Evolutionary conservation across 2,329 filamentous ascomycete species (phyloP).

Genomic region (Emmonsiellopsis sp.): DNA sequence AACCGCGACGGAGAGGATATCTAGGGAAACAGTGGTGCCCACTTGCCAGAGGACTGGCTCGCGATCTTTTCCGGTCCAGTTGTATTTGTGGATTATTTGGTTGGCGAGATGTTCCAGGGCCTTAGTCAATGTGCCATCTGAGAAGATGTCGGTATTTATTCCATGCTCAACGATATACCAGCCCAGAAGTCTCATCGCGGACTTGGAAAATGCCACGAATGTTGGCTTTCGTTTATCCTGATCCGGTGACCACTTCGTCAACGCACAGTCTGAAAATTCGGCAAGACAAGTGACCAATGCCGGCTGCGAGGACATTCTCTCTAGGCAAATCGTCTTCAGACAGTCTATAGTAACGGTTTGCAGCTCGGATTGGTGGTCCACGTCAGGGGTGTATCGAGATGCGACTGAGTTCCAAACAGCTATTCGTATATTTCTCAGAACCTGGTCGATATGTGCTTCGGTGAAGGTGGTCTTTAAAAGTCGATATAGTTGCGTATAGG

Average conservation of each 20-base stretch:
- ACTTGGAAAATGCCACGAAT: slow-evolving; percentile 82
- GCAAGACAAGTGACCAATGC: slow-evolving; percentile 44
- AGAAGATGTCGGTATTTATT: slow-evolving; percentile 58
- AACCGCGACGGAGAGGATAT: slow-evolving; percentile 59
- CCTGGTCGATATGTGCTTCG: slow-evolving; percentile 53
- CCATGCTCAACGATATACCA: slow-evolving; percentile 33
- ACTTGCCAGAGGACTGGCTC: slow-evolving; percentile 67
- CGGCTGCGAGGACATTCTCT: slow-evolving; percentile 29
- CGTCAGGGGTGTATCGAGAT: slow-evolving; percentile 30
- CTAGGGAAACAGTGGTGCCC: slow-evolving; percentile 62
- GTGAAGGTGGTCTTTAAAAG: slow-evolving; percentile 59
- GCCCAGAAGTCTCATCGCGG: slow-evolving; percentile 60
- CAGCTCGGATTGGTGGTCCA: slow-evolving; percentile 29
- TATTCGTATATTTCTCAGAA: slow-evolving; percentile 61
- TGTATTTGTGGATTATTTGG: slow-evolving; percentile 72
- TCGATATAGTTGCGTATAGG: slow-evolving; percentile 68
- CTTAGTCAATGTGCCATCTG: slow-evolving; percentile 55
- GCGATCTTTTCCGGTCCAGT: slow-evolving; percentile 63
- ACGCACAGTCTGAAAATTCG: slow-evolving; percentile 57
- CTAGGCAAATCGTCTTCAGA: slow-evolving; percentile 26
- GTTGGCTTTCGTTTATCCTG: slow-evolving; percentile 53
- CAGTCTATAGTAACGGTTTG: slow-evolving; percentile 28
- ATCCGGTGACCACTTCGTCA: slow-evolving; percentile 28
- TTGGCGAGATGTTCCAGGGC: slow-evolving; percentile 59
- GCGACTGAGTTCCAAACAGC: slow-evolving; percentile 61